These are phyloP conservation scores for Camillea tinctor DNA, from an alignment of 2,329 filamentous ascomycete species.

Conservation along the genomic window DNA sequence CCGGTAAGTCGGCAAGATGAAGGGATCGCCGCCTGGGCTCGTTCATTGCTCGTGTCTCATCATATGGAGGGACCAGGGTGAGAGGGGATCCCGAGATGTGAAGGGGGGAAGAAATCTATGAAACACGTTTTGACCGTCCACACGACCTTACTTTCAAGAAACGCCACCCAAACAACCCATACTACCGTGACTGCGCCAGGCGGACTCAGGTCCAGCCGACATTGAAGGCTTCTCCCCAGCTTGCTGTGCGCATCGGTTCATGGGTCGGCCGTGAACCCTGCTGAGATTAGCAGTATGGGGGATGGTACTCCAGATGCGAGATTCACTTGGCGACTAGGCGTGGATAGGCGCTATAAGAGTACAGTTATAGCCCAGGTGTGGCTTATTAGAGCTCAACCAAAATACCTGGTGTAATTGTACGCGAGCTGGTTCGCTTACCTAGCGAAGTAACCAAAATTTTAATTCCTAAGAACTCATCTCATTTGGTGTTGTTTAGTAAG, in stretches of 20 bases:
- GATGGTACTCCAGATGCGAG: neutral
- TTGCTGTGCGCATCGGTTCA: neutral
- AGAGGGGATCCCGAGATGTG: constrained; percentile 20
- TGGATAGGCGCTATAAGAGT: neutral
- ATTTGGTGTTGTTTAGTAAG: no score
- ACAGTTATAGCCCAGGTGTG: neutral
- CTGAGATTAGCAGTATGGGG: neutral
- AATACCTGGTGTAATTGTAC: no score
- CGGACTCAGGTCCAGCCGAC: constrained; percentile 20
- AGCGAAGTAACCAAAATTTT: no score
- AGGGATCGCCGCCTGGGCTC: constrained; percentile 37
- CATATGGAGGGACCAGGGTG: constrained; percentile 24
- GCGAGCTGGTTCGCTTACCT: neutral
- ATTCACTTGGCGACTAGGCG: neutral
- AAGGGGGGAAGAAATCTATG: constrained; percentile 24
- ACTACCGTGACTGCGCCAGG: constrained; percentile 7
- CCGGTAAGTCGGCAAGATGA: constrained; percentile 27
- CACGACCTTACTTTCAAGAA: constrained; percentile 15
- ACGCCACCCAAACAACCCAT: constrained; percentile 9
- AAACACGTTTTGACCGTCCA: constrained; percentile 33
- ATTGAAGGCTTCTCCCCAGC: constrained; percentile 3
- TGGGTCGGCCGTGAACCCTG: neutral
- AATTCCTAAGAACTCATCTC: no score
- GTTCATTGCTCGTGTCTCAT: constrained; percentile 28
- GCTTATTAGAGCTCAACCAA: neutral